Base-by-base conservation (phyloP, 805 yeast species). In the Candida easanensis region DNA sequence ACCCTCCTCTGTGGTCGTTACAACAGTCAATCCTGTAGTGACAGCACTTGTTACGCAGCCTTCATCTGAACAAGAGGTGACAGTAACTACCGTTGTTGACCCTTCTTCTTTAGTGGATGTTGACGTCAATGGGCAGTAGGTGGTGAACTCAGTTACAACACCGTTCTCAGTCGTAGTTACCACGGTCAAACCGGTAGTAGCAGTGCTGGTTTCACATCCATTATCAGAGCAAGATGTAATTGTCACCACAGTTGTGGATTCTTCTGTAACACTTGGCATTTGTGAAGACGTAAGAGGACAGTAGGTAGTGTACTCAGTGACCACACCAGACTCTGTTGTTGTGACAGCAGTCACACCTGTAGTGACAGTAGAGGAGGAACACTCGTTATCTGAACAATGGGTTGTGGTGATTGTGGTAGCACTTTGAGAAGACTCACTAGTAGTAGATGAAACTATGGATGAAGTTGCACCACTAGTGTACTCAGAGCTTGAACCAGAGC, bases 91-190 rank as follows among this genome's bases (percentile, higher is more conserved):
- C 13, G 33, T 21, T 2, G 41, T 16, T 23, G 40, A 44, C 14
- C n/a, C n/a, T n/a, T n/a, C n/a, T 27, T 11, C 31, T 14, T 27
- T 10, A 8, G 25, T 7, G 10, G 25, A 22, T 22, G 25, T 22
- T 7, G 25, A 8, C 10, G 25, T 17, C 16, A 46, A 38, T 34
- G 47, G 47, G 31, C 47, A 46, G 22, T 40, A 46, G 4, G 47
- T 43, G 50, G 68, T 65, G 62, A 56, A 61, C 41, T 53, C 55
- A 38, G 68, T 63, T 41, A 61, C 57, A 34, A 52, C 58, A 50
- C 63, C 64, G 53, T 54, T 48, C 3, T 18, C 15, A 1, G 47
- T 43, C 10, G 25, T 22, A 10, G 50, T 46, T n/a, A 46, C 33
- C 13, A 38, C 27, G 5, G 44, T 32, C 6, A 40, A 19, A 32